Percentiles rank a stretch among this genome's conserved stretches.
phyloP scores from a whole-genome alignment of 2,329 filamentous ascomycete species.

The Didymella pomorum region DNA sequence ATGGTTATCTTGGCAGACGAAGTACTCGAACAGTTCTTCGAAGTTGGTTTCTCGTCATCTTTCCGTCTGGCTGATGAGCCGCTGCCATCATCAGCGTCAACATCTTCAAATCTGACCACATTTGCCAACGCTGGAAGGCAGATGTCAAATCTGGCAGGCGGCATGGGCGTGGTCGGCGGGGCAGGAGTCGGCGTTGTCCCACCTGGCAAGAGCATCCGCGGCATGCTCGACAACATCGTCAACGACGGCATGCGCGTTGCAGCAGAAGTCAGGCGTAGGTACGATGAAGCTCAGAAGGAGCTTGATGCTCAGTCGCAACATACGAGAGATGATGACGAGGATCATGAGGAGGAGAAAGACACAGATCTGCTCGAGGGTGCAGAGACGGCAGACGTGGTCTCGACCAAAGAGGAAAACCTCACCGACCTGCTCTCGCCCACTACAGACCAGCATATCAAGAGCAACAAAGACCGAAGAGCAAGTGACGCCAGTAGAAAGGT shows the following conservation, averaged over 20 bases:
- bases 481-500: conserved; percentile 49
- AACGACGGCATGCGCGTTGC: conserved; percentile 97
- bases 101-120: conserved; percentile 79
- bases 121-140: conserved; percentile 73
- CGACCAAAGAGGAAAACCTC: conserved; percentile 33
- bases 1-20: conserved; percentile 99
- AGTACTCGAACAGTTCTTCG: conserved; percentile 94
- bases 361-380: conserved; percentile 60
- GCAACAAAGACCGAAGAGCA: conserved; percentile 40
- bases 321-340: conserved; percentile 64
- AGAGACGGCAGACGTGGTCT: conserved; percentile 56
- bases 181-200: conserved; percentile 63
- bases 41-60: conserved; percentile 90
- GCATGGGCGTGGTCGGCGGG: conserved; percentile 55
- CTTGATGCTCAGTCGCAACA: conserved; percentile 78
- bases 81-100: conserved; percentile 57
- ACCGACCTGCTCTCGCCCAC: conserved; percentile 29
- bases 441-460: conserved; percentile 36
- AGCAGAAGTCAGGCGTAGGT: conserved; percentile 85
- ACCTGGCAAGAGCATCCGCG: conserved; percentile 78
- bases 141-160: conserved; percentile 51
- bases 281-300: conserved; percentile 95
- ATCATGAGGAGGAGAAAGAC: conserved; percentile 64
- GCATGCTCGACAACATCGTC: conserved; percentile 96
- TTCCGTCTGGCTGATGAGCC: conserved; percentile 82